Evolutionary conservation across 192 early-diverging fungal genomes (phyloP), one percentile per base, ranked within the genome.

Genomic region (Coemansia sp.): DNA sequence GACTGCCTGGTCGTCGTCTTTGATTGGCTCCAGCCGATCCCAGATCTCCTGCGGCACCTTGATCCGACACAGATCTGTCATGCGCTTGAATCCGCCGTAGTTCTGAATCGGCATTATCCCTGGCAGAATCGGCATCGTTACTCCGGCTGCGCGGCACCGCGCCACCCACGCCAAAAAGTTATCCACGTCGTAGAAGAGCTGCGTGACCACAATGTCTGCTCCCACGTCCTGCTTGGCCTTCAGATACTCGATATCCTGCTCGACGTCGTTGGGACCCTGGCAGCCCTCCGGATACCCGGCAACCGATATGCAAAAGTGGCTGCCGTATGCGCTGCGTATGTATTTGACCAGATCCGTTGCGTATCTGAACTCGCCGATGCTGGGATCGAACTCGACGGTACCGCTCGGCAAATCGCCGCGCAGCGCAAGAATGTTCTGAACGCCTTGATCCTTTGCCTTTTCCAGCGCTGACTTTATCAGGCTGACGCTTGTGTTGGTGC

Each of bases 251-350:
- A 97, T 77, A 77, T 98, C 97, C 21, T 86, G 85, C 68, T 94
- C 92, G 52, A 82, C 77, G 65, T 89, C 84, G 21, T 86, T 74
- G 64, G 89, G 90, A 61, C 95, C 92, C 32, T 88, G 77, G 81
- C 96, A 95, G 53, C 92, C 93, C 81, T 98, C 97, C n/a, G 96
- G 96, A 76, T 98, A 95, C 18, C 93, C 96, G 15, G 96, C 96
- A 53, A 98, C 96, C 59, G 93, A 92, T 75, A 98, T 95, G 71
- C 93, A 93, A 74, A 98, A 98, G 84, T 93, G 94, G 75, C 94
- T 92, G 65, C 94, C 96, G 75, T 97, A 93, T 44, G 92, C 74
- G 65, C 89, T 67, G 40, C 94, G 89, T 70, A 98, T 97, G 82
- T 96, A 96, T 42, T 85, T 85, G 58, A 98, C 95, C 59, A 98